phyloP scores from a whole-genome alignment of 148 eudicot genomes.

The Arbutus unedo region DNA sequence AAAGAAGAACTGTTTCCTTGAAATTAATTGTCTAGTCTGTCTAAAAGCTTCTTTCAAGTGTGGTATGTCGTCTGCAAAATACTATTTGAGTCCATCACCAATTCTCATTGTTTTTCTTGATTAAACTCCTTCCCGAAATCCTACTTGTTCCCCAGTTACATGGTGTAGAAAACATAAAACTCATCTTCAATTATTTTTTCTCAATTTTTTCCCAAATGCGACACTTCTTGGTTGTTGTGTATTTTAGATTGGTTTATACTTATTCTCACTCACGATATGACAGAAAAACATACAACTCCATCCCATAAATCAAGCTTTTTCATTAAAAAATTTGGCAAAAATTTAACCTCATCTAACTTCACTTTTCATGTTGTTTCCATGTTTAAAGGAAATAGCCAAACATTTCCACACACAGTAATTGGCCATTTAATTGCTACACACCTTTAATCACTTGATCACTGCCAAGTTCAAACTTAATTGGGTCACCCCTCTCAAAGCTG shows the following conservation, averaged over 20 bases:
- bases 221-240: no score
- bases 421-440: constrained; percentile 6
- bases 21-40: no score
- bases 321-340: neutral
- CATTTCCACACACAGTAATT: neutral
- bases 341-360: neutral
- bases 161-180: no score
- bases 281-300: neutral
- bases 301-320: no score
- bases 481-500: constrained; percentile 94
- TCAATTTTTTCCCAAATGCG: neutral
- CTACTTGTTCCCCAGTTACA: no score
- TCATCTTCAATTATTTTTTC: neutral
- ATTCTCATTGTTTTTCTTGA: no score
- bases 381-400: neutral
- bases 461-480: constrained; percentile 91
- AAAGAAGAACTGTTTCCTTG: neutral
- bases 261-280: neutral
- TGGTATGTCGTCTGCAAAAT: no score
- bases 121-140: no score
- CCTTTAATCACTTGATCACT: constrained; percentile 88
- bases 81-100: no score
- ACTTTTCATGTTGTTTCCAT: neutral
- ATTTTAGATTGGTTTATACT: neutral
- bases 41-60: no score